phyloP scores from a whole-genome alignment of 192 early-diverging fungal species.

The Lobulomyces angularis region DNA sequence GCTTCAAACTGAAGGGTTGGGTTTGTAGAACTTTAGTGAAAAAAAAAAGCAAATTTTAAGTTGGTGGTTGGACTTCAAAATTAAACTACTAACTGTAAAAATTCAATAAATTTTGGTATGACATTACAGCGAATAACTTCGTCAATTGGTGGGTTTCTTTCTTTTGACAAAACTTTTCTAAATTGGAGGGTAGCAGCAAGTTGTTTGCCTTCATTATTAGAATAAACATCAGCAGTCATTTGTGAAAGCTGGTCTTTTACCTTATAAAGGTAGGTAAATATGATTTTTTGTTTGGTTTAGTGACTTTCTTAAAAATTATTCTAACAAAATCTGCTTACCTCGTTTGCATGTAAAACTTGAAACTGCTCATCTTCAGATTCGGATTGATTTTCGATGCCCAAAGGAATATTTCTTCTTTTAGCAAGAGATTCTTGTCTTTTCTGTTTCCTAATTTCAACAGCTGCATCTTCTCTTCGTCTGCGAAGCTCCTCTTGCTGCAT shows the following conservation, averaged over 20 bases:
- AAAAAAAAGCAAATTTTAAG: too few relatives aligned
- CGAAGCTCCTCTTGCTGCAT: slow-evolving; percentile 86
- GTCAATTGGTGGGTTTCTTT: slow-evolving; percentile 91
- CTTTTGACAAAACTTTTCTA: slow-evolving; percentile 85
- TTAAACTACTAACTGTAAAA: too few relatives aligned
- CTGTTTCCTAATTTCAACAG: slow-evolving; percentile 87
- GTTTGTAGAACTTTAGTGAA: slow-evolving; percentile 67
- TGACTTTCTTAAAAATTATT: slow-evolving; percentile 1
- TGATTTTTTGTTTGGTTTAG: background rate
- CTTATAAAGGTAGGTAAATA: slow-evolving; percentile 14
- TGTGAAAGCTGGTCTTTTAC: slow-evolving; percentile 64
- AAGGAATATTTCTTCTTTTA: slow-evolving; percentile 78
- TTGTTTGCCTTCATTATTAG: slow-evolving; percentile 66
- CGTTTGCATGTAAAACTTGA: too few relatives aligned
- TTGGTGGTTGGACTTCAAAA: too few relatives aligned
- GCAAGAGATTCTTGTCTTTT: slow-evolving; percentile 87
- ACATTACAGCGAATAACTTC: slow-evolving; percentile 88
- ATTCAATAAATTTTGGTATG: slow-evolving; percentile 89
- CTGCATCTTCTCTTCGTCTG: slow-evolving; percentile 81
- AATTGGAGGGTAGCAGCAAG: slow-evolving; percentile 72
- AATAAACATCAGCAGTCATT: slow-evolving; percentile 71
- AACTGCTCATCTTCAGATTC: too few relatives aligned
- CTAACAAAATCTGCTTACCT: too few relatives aligned
- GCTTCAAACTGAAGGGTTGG: slow-evolving; percentile 95
- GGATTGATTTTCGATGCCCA: too few relatives aligned